These are phyloP conservation scores for Fusarium acutatum DNA, from an alignment of 2,329 filamentous ascomycete species.

Conservation along the genomic window DNA sequence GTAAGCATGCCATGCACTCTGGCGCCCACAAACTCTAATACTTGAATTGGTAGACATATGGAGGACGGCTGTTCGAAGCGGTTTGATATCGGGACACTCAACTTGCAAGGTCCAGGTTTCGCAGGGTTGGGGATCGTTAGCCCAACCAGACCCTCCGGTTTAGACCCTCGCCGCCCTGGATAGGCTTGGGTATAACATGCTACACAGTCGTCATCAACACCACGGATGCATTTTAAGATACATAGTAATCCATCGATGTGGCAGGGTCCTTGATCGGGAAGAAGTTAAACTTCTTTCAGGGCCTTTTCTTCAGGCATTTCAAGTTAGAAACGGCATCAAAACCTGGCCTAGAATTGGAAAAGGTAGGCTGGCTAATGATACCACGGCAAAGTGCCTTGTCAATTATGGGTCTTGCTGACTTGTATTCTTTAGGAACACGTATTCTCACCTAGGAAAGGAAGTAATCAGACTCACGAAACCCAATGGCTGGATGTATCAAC, in stretches of 20 bases:
- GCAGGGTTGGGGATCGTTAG: slow-evolving; percentile 28
- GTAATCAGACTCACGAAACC: not conserved
- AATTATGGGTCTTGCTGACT: not conserved
- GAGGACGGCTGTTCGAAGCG: slow-evolving; percentile 79
- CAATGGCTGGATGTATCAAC: not conserved
- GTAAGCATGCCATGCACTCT: slow-evolving; percentile 54
- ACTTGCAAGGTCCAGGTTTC: slow-evolving; percentile 50
- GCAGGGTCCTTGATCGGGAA: not conserved
- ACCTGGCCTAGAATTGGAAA: not conserved
- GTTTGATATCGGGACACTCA: slow-evolving; percentile 65
- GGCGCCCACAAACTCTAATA: not conserved
- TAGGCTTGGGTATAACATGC: slow-evolving; percentile 1
- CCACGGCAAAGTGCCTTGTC: not conserved
- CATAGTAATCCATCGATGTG: not conserved
- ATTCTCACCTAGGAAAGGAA: not conserved
- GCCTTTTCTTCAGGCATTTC: not conserved
- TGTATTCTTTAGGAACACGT: not conserved
- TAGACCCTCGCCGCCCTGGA: slow-evolving; percentile 28
- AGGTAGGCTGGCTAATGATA: not conserved
- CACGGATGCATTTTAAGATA: not conserved
- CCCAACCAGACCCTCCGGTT: slow-evolving; percentile 23
- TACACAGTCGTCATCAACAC: not conserved
- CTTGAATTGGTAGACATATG: slow-evolving; percentile 67
- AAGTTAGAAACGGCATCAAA: not conserved
- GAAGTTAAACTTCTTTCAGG: not conserved